Evolutionary conservation across 345 rosid genomes (phyloP).

Genomic region (Syzygium grande): DNA sequence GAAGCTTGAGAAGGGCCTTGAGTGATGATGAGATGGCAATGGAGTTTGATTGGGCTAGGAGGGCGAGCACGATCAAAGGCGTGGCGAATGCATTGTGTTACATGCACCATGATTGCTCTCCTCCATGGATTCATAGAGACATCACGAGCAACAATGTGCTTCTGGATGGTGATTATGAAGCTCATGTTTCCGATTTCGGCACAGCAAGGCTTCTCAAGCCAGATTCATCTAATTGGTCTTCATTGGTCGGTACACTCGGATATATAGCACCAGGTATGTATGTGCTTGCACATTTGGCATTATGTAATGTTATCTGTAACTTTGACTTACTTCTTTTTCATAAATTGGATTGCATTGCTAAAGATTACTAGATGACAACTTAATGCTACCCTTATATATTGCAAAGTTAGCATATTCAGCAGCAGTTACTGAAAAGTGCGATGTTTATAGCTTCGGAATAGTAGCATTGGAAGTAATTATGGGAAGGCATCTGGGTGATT

Average conservation of each 20-base stretch:
- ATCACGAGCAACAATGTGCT: conserved; percentile 14
- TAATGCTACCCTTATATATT: not conserved
- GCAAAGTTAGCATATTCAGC: not conserved
- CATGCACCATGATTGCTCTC: conserved; percentile 13
- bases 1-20: not conserved
- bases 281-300: not conserved
- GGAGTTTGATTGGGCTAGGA: not conserved
- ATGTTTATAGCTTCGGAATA: not conserved
- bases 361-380: not conserved
- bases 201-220: conserved; percentile 1
- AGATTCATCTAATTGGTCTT: not conserved
- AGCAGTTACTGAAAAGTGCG: not conserved
- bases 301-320: not conserved
- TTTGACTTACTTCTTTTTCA: not conserved
- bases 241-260: not conserved
- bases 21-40: not conserved
- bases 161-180: conserved; percentile 10
- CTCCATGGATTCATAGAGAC: conserved; percentile 15
- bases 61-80: not conserved
- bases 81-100: not conserved
- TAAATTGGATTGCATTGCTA: not conserved
- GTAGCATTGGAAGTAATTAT: not conserved
- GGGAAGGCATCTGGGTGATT: not conserved
- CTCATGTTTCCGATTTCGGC: conserved; percentile 7
- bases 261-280: conserved; percentile 23